Base-by-base conservation (phyloP, 2,329 filamentous ascomycete genomes). In the Pestalotiopsis sp. region DNA sequence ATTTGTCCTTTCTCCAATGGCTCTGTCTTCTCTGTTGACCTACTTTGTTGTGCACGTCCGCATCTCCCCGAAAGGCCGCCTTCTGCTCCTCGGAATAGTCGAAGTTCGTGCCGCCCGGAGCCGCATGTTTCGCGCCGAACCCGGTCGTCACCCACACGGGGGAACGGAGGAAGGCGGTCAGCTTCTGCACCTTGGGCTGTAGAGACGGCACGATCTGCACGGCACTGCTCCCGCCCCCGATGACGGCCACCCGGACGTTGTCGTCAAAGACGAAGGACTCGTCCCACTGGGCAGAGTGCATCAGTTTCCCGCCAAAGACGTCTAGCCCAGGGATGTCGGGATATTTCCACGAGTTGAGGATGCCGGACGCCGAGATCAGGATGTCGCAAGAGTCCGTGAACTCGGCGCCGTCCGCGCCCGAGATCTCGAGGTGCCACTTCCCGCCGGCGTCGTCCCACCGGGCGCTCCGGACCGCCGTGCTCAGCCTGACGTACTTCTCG, bases 101-200 rank as follows among this genome's bases (percentile, higher is more conserved):
- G 2, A 65, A 65, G 23, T 65, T 65, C 4, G 27, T 49, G 7
- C 62, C 62, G 9, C 62, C 45, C 12, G 62, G 62, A 12, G 25
- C 59, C 13, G 62, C 62, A 13, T 65, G 41, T 23, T 65, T 65
- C n/a, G 38, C 41, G 12, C 45, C 62, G 41, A 65, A 65, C n/a
- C 62, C 45, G 12, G 45, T 52, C 27, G 38, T 65, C 17, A 65
- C 27, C 62, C 62, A 65, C 25, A 52, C 27, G 20, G 45, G 62
- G 13, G 38, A 49, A 7, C 45, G 38, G 12, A 65, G 23, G 23
- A 65, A 65, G 4, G 62, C 41, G 9, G 11, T 36, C n/a, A 62
- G 31, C n/a, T 40, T 62, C n/a, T 40, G 4, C 31, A 62, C 59
- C 62, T 49, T 65, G 23, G 38, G 62, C 62, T 65, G 62, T 2